Conservation (phyloP, 148 eudicot genomes). For the Rhododendron henanense region DNA sequence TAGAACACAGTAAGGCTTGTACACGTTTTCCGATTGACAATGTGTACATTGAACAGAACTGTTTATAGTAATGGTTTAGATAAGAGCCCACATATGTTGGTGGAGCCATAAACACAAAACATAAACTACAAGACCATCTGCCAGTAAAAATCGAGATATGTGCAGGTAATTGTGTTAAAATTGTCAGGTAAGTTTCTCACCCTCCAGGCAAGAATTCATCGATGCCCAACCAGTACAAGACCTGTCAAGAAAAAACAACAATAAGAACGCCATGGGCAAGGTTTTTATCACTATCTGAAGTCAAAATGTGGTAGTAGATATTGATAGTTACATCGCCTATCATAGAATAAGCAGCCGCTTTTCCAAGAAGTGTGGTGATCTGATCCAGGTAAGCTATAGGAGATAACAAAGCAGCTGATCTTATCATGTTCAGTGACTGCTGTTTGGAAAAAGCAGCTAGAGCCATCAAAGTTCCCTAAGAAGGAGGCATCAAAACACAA, state of each 20-base stretch:
- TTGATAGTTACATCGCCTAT: slow-evolving; percentile 31
- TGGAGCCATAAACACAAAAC: too few species aligned
- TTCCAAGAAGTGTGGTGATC: slow-evolving; percentile 30
- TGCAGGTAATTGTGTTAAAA: not conserved
- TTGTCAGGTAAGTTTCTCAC: slow-evolving; percentile 23
- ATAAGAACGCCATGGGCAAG: not conserved
- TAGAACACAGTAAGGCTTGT: not conserved
- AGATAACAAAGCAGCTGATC: slow-evolving; percentile 45
- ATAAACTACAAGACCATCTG: too few species aligned
- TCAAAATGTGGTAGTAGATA: not conserved
- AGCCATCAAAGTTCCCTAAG: slow-evolving; percentile 51
- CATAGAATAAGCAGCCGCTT: slow-evolving; percentile 29
- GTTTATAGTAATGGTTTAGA: too few species aligned
- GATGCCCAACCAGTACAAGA: slow-evolving; percentile 35
- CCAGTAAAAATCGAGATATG: too few species aligned
- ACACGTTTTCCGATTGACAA: not conserved
- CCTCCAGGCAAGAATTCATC: slow-evolving; percentile 40
- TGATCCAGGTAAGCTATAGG: slow-evolving; percentile 49
- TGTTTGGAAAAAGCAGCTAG: slow-evolving; percentile 39
- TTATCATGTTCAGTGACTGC: slow-evolving; percentile 28
- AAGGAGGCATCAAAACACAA: not conserved
- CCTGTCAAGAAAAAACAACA: slow-evolving; percentile 20
- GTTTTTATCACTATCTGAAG: not conserved
- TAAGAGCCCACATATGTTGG: too few species aligned
- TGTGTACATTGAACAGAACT: not conserved